Conservation (phyloP, 2,329 filamentous ascomycete species). For the Saccharata proteae region DNA sequence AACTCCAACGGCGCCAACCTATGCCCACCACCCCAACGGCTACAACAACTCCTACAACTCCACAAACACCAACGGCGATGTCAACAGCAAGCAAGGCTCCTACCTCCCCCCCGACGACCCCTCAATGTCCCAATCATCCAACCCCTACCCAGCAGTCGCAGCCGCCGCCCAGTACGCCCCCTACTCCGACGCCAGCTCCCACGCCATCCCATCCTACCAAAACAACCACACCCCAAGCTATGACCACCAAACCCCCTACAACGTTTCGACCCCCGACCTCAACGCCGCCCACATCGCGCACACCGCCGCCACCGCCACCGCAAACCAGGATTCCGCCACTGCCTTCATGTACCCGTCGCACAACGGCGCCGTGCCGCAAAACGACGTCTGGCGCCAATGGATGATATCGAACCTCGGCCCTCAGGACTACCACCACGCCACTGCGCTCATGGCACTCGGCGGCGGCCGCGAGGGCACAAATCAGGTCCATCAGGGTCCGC, state of each 20-base stretch:
- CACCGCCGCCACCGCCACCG: constrained; percentile 13
- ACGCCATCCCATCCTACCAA: constrained; percentile 13
- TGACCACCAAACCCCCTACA: constrained; percentile 19
- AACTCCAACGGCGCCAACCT: constrained; percentile 10
- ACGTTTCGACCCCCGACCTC: constrained; percentile 13
- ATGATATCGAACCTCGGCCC: constrained; percentile 17
- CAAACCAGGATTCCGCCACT: constrained; percentile 14
- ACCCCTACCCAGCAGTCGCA: constrained; percentile 14
- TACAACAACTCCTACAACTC: constrained; percentile 3
- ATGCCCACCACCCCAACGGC: constrained; percentile 4
- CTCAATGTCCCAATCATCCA: constrained; percentile 10
- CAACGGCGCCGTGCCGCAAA: constrained; percentile 14
- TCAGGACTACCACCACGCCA: constrained; percentile 21
- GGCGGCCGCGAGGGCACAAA: constrained; percentile 2
- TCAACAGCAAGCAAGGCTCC: not conserved
- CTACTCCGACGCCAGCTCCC: constrained; percentile 16
- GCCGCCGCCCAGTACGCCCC: constrained; percentile 12
- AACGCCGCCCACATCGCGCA: constrained; percentile 18
- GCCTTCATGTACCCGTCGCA: constrained; percentile 15
- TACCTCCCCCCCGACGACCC: constrained; percentile 6
- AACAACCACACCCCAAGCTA: constrained; percentile 14
- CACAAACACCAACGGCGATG: constrained; percentile 1
- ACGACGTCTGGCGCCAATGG: constrained; percentile 25
- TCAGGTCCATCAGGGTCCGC: not conserved
- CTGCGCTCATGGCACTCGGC: constrained; percentile 25